Base-by-base conservation (phyloP, 2,329 filamentous ascomycete species). In the Huntiella savannae region DNA sequence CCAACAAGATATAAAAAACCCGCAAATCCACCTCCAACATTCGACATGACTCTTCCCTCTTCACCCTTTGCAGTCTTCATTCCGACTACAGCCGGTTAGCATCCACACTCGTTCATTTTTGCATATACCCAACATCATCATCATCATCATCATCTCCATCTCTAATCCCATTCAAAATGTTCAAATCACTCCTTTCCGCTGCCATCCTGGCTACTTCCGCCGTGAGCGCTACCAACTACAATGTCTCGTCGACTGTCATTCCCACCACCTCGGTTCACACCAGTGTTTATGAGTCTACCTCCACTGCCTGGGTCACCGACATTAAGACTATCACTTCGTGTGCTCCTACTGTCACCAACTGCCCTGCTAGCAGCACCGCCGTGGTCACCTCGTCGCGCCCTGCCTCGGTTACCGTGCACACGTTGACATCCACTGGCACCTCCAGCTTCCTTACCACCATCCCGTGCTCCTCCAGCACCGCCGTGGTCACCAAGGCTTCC, bases 261-360 rank as follows among this genome's bases (percentile, higher is more conserved):
- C 28, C 46, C 12, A 22, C 32, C 17, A 34, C 39, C 34, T 19
- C 33, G 19, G 33, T 28, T 12, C 28, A 16, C 16, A 11, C 38
- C 32, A 16, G 28, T 3, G 28, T 35, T 8, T 41, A 37, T 2
- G 42, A n/a, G 44, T 55, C 53, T 34, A 62, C 62, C 28, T 63
- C 59, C 46, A 62, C 61, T n/a, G 57, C 66, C 43, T 65, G 58
- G 55, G 59, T 59, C 40, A 65, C 61, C 13, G 53, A 53, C 11
- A 55, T 72, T 52, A 63, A 69, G 51, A 77, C 73, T 52, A 63
- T 75, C 58, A 74, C 68, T 55, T 68, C 68, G 37, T 76, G 72
- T 58, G 65, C 63, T 42, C 61, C 71, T n/a, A 55, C 55, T 12
- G 58, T 65, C 3, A 56, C 54, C 35, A 55, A 63, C 59, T 66